phyloP scores from a whole-genome alignment of 1,284 basidiomycete genomes.

The Tremellales sp. region DNA sequence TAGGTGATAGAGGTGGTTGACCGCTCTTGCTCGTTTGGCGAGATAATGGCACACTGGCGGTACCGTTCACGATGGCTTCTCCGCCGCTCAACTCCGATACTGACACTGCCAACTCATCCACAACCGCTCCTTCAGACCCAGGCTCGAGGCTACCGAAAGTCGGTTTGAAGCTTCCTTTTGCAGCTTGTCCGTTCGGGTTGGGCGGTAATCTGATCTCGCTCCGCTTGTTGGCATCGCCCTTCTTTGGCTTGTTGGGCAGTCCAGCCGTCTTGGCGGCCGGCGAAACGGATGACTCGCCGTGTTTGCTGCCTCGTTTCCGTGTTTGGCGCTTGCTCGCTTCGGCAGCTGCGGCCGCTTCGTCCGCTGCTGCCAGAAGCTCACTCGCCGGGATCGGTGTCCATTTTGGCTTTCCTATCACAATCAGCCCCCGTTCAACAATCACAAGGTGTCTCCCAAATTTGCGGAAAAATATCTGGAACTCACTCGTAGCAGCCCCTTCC shows the following conservation, averaged over 20 bases:
- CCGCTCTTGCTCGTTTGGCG: slow-evolving; percentile 17
- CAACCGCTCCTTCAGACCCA: too few species aligned
- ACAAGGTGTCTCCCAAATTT: not conserved
- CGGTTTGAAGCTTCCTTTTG: slow-evolving; percentile 14
- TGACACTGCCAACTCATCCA: too few species aligned
- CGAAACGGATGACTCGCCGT: not conserved
- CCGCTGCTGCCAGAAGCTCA: slow-evolving; percentile 47
- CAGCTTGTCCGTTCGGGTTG: slow-evolving; percentile 1
- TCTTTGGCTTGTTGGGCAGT: slow-evolving; percentile 2
- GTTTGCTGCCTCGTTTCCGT: slow-evolving; percentile 12
- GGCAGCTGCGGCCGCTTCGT: slow-evolving; percentile 29
- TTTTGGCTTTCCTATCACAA: slow-evolving; percentile 43
- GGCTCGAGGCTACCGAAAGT: slow-evolving; percentile 12
- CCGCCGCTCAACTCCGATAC: too few species aligned
- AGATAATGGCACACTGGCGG: slow-evolving; percentile 20
- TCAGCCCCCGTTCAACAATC: too few species aligned
- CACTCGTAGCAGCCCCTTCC: slow-evolving; percentile 16
- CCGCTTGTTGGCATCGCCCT: slow-evolving; percentile 1
- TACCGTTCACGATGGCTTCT: slow-evolving; percentile 2
- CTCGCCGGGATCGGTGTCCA: slow-evolving; percentile 48
- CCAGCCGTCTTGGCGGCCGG: slow-evolving; percentile 6
- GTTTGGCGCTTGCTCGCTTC: slow-evolving; percentile 20
- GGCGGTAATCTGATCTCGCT: slow-evolving; percentile 19
- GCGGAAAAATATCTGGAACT: slow-evolving; percentile 10
- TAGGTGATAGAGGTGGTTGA: not conserved